Percentiles rank a stretch among this genome's conserved stretches.
phyloP scores from a whole-genome alignment of 306 rosid species.

The Cicer judaicum region DNA sequence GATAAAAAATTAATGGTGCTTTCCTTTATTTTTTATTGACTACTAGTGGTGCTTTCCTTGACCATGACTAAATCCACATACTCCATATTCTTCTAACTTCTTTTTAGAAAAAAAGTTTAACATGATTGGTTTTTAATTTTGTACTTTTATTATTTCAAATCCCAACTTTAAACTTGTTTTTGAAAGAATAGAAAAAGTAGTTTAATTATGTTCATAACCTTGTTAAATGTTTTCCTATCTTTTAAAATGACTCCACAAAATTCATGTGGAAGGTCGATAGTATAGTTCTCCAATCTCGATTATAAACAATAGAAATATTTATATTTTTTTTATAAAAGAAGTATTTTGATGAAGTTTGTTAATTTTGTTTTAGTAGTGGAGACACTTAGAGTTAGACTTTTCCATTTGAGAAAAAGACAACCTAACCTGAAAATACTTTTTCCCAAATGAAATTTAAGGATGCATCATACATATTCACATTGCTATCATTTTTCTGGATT shows the following conservation, averaged over 20 bases:
- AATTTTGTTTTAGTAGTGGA: no score
- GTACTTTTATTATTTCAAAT: neutral
- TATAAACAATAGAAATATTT: no score
- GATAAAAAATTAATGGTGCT: no score
- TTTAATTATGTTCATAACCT: neutral
- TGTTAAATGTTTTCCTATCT: neutral
- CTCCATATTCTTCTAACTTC: neutral
- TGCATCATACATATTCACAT: neutral
- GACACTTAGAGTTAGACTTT: neutral
- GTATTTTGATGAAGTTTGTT: no score
- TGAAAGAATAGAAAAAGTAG: neutral
- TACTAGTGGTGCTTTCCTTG: slow-evolving; percentile 30
- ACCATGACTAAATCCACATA: slow-evolving; percentile 14
- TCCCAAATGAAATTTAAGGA: neutral
- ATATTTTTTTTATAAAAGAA: no score
- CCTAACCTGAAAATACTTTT: neutral
- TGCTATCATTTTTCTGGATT: neutral
- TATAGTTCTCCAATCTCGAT: no score
- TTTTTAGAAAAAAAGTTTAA: neutral
- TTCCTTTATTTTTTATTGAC: no score
- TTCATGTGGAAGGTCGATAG: no score
- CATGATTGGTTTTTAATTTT: neutral
- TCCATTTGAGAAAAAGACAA: neutral
- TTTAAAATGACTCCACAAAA: no score
- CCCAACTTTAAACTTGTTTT: neutral